A percentile compares a stretch with the other conserved stretches of the same genome.
Evolutionary conservation across 2,329 filamentous ascomycete genomes (phyloP).

Genomic region (Cladorrhinum sp.): DNA sequence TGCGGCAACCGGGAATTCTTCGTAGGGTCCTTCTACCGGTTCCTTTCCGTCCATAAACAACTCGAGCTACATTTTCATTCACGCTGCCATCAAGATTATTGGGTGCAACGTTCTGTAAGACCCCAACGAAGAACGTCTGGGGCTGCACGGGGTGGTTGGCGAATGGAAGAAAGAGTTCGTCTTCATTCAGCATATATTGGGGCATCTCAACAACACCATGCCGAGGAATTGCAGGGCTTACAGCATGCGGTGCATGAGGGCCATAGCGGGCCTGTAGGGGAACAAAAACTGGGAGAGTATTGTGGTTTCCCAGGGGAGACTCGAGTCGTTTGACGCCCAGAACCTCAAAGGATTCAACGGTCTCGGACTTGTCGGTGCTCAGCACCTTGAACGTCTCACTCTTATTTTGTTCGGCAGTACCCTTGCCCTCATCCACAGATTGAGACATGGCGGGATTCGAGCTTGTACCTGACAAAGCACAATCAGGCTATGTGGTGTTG

Average conservation of each 20-base stretch:
- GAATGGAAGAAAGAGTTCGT: background rate
- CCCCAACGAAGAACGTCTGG: background rate
- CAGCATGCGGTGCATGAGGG: background rate
- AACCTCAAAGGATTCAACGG: background rate
- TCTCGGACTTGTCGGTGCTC: background rate
- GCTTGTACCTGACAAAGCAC: background rate
- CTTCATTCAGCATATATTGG: background rate
- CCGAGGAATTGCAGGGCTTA: background rate
- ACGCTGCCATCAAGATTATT: no score
- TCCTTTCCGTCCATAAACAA: no score
- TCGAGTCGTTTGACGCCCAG: background rate
- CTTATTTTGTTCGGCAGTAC: background rate
- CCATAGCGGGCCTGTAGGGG: background rate
- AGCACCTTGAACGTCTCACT: background rate
- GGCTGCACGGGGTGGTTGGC: background rate
- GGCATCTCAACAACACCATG: background rate
- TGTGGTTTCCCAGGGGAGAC: background rate
- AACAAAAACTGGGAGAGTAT: background rate
- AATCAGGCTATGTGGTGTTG: background rate
- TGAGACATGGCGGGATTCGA: background rate
- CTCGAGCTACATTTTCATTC: no score
- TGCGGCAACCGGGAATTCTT: no score
- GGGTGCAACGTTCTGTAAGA: background rate
- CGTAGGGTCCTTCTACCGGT: no score
- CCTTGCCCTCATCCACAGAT: background rate